Evolutionary conservation across 2,329 filamentous ascomycete species (phyloP), one percentile per base, ranked within the genome.

Genomic region (Aspergillus persii): DNA sequence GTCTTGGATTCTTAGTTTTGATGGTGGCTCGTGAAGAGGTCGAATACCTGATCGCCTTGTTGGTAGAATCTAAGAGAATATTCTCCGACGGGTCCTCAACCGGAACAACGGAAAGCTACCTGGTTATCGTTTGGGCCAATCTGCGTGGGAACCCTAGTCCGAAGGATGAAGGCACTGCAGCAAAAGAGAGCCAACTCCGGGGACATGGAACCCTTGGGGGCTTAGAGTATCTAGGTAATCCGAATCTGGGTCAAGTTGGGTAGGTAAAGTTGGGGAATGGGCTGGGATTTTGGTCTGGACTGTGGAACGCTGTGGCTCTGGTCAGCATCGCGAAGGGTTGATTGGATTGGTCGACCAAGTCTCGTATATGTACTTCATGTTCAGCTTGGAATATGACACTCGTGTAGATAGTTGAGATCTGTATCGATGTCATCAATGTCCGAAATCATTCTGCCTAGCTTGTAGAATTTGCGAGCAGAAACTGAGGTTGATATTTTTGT

Each of bases 11-110:
- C 75, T 93, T 0, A 87, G 87, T 0, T 78, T 83, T 18, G 85
- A 94, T 94, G 90, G 84, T 89, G 0, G 86, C 90, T 0, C 81
- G 90, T n/a, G 90, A 90, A 0, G 90, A 95, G 70, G 91, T 94
- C 36, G 89, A 90, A 0, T 92, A 92, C 61, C 72, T 94, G 48
- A 91, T 95, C 61, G 86, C 87, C 1, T 85, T 87, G 0, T 72
- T 92, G 0, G 88, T 88, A 0, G 82, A 90, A 66, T 81, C 75
- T 4, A 75, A 78, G 12, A 80, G 81, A 0, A 76, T 84, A 9
- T 84, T 84, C 41, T 51, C 54, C 8, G 48, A 11, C 8, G 61
- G 47, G 3, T 50, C 63, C 1, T 60, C 48, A 1, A 58, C 61
- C 6, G 66, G 62, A 2, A 71, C 72, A 15, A 78, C 79, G 0